Evolutionary conservation across 176 grass and related monocot species (phyloP), one percentile per base, ranked within the genome.

Genomic region (Elaeis guineensis): DNA sequence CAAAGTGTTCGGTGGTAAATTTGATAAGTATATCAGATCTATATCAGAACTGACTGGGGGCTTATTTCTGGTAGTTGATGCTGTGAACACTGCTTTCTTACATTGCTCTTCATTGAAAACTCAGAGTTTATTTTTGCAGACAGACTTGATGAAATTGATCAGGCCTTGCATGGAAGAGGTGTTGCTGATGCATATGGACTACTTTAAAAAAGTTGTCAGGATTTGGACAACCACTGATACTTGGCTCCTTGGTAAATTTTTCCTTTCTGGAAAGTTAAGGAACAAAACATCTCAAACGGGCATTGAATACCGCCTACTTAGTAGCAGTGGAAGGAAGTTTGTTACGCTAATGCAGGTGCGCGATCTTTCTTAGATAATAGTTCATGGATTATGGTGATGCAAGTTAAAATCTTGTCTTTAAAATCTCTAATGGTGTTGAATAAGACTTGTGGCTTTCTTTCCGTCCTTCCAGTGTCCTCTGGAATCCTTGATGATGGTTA

Each of bases 291-390:
- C 22, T 50, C 19, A 22, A 21, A 0, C 55, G 8, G 50, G 16
- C 2, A 4, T 5, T 11, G 67, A 70, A 16, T 54, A 78, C 54
- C 80, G 67, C 75, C 50, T 88, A 52, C 85, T 88, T 0, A 83
- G 79, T 6, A 69, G 35, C 64, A 79, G 80, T 16, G 85, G 79
- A 30, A 83, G 80, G 57, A 83, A 83, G 25, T 54, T 79, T 12
- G 32, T 61, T 17, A 83, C 72, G 4, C 69, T 88, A 28, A 19
- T 86, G 19, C 74, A 66, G 67, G 75, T 68, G 35, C 11, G 0
- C 0, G 1, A 44, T 44, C 8, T 44, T 44, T 44, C 35, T 44
- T 44, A 44, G 35, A 44, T 1, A 12, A 44, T 44, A 12, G 0
- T 12, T 1, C 12, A 44, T 44, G 35, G 2, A 12, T 44, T 44